Base-by-base conservation (phyloP, 2,329 filamentous ascomycete species). In the Sporothrix curviconia region DNA sequence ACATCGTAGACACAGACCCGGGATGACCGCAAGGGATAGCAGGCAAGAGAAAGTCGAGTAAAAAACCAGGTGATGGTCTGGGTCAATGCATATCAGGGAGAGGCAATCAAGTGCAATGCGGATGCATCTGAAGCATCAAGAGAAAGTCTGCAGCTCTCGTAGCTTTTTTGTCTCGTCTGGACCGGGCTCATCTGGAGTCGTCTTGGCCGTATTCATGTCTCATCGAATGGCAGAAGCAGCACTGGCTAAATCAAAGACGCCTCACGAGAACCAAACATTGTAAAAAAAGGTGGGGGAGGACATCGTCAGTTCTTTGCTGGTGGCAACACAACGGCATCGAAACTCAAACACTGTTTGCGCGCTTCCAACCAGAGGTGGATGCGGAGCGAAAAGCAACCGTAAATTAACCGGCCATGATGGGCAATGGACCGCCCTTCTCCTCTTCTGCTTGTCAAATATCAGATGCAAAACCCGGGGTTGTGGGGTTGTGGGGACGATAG, bases 161-260 rank as follows among this genome's bases (percentile, higher is more conserved):
- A 28, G 19, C 4, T 37, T 37, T 51, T 19, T 51, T 32, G 34
- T 39, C 47, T 19, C 47, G 22, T 39, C 3, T 51, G 14, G 30
- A 24, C 34, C 37, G n/a, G 44, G 28, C 44, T 49, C n/a, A 30
- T 49, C 44, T 49, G 28, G n/a, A 34, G n/a, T 34, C n/a, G 28
- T 15, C 28, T 49, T 49, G 28, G 44, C 44, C 19, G 6, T 34
- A 32, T 17, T 34, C 44, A 15, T 34, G 28, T 30, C n/a, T 34
- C 28, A 6, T 14, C 9, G 22, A 22, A 34, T 17, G 17, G 44
- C 14, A 28, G 15, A 49, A 39, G 19, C 34, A 19, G 49, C n/a
- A 22, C 49, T 52, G 49, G 49, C 22, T 52, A 52, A 52, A 52
- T 39, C 14, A 22, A 34, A 49, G 44, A 49, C 28, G 22, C 44